Base-by-base conservation (phyloP, 805 yeast species). In the Myxozyma neglecta region DNA sequence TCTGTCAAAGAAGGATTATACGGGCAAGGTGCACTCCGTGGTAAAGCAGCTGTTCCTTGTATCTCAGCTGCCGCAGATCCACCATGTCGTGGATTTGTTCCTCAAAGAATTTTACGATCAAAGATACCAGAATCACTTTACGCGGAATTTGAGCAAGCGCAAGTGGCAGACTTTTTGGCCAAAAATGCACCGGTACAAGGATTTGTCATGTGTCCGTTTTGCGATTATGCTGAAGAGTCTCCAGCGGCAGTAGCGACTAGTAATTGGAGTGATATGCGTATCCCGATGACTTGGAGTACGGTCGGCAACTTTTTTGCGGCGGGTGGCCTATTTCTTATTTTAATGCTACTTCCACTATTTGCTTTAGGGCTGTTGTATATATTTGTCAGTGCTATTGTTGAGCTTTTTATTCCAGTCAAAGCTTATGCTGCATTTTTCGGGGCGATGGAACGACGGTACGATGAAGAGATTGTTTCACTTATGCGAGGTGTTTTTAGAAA, bases 11-110 rank as follows among this genome's bases (percentile, higher is more conserved):
- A 64, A 51, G 68, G 68, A 13, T 4, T 64, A 14, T 63, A 53
- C 37, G 68, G 68, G 5, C 68, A 64, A 45, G 68, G 68, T n/a
- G 34, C 47, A 7, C 51, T 64, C 11, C 63, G 68, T 9, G 66
- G 67, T 7, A 54, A 63, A 44, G 45, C 60, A 11, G 18, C 6
- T 14, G 68, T 64, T 7, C 36, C 54, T 6, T 64, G 68, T 40
- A 64, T 64, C 14, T 63, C 67, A 13, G 67, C 67, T 3, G 42
- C 59, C 1, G 67, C 67, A 6, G 46, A 32, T 16, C 61, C 63
- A 16, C 53, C 48, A 8, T 64, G 68, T 45, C 44, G 16, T 3
- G 61, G 60, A 16, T 8, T 51, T 4, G 56, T 64, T 4, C 50
- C 68, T 16, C 44, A 40, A 20, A 16, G 59, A 34, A 53, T 63